Evolutionary conservation across 2,329 filamentous ascomycete genomes (phyloP).

Genomic region (Penicillium sp.): DNA sequence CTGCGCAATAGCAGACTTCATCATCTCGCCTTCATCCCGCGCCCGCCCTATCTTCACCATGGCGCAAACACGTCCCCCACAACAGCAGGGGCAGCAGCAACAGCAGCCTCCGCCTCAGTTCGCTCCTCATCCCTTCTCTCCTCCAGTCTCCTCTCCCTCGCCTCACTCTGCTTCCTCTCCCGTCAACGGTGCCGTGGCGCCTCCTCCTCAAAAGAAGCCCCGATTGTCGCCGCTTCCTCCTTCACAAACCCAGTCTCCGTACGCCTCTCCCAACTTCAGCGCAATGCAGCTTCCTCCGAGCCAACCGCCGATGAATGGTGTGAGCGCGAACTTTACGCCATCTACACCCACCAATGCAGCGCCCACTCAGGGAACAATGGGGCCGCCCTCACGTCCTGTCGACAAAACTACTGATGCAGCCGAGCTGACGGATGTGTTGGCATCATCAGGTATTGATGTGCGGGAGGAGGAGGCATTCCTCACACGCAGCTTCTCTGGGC

Average conservation of each 20-base stretch:
- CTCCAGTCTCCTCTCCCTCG: constrained; percentile 63
- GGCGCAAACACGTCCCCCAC: constrained; percentile 58
- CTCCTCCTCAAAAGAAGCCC: constrained; percentile 73
- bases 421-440: constrained; percentile 80
- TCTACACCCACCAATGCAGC: constrained; percentile 53
- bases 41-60: constrained; percentile 41
- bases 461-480: constrained; percentile 83
- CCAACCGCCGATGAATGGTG: constrained; percentile 38
- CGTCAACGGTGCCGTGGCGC: constrained; percentile 51
- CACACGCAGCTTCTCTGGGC: constrained; percentile 56
- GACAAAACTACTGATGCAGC: constrained; percentile 58
- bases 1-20: constrained; percentile 23
- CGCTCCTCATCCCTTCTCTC: constrained; percentile 61
- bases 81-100: constrained; percentile 25
- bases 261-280: constrained; percentile 61
- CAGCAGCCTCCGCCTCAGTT: constrained; percentile 45
- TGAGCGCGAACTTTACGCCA: constrained; percentile 56
- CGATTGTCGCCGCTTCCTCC: constrained; percentile 68
- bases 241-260: constrained; percentile 60
- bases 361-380: constrained; percentile 55
- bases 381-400: constrained; percentile 61
- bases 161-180: constrained; percentile 57
- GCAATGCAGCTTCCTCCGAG: constrained; percentile 49
- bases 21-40: constrained; percentile 8
- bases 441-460: constrained; percentile 82